Percentiles rank a stretch among this genome's conserved stretches.
phyloP scores from a whole-genome alignment of 257 asterid genomes.

The Linderniella brevidens region DNA sequence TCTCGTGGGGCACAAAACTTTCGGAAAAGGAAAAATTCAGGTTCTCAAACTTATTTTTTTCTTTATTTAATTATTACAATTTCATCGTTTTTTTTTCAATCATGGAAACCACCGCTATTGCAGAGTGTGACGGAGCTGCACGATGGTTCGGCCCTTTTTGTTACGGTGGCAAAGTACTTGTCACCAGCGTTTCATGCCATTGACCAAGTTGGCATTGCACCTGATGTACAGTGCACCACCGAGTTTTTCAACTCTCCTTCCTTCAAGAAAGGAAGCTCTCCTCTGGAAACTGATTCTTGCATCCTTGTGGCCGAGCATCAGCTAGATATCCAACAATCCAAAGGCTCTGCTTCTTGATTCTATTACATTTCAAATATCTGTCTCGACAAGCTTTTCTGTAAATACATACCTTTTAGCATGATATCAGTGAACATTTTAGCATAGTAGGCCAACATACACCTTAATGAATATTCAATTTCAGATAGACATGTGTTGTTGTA shows the following conservation, averaged over 20 bases:
- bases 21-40: conserved; percentile 95
- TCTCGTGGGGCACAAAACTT: conserved; percentile 76
- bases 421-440: too few relatives aligned
- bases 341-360: conserved; percentile 49
- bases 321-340: conserved; percentile 49
- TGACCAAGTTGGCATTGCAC: conserved; percentile 80
- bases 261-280: conserved; percentile 17
- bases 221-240: conserved; percentile 66
- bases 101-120: conserved; percentile 7
- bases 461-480: too few relatives aligned
- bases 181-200: conserved; percentile 92
- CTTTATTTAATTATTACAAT: neutral
- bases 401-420: too few relatives aligned
- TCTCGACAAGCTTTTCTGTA: too few relatives aligned
- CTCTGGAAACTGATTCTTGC: conserved; percentile 69
- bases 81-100: neutral
- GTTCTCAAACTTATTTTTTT: conserved; percentile 14
- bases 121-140: conserved; percentile 86
- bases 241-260: conserved; percentile 41
- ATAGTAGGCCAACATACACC: too few relatives aligned
- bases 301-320: conserved; percentile 78
- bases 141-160: conserved; percentile 85
- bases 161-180: conserved; percentile 78
- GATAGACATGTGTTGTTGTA: too few relatives aligned
- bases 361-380: too few relatives aligned